Conservation (phyloP, 192 early-diverging fungal species). For the Coemansia sp. region DNA sequence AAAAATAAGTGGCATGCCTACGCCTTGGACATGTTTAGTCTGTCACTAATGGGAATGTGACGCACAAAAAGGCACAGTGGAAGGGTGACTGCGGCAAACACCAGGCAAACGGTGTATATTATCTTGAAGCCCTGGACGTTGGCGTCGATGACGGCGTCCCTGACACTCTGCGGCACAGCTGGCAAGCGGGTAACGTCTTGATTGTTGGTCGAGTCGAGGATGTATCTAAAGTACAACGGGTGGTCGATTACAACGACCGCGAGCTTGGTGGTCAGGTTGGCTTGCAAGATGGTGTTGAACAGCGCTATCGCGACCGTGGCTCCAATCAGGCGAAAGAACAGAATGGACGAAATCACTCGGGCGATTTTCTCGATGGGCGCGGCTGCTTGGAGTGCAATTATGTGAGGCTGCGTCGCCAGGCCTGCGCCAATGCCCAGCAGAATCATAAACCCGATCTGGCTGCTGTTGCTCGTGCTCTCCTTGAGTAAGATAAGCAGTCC, state of each 20-base stretch:
- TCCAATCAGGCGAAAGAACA: conserved; percentile 31
- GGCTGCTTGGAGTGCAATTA: conserved; percentile 18
- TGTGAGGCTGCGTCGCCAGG: conserved; percentile 25
- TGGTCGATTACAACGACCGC: conserved; percentile 17
- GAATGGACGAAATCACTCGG: conserved; percentile 14
- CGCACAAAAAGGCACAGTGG: conserved; percentile 19
- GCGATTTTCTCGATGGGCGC: conserved; percentile 1
- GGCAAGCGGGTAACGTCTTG: conserved; percentile 34
- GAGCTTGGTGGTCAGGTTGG: conserved; percentile 33
- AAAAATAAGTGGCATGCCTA: not conserved
- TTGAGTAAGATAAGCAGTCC: conserved; percentile 19
- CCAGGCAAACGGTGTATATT: conserved; percentile 20
- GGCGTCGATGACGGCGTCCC: conserved; percentile 21
- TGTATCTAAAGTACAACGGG: conserved; percentile 27
- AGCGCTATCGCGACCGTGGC: conserved; percentile 30
- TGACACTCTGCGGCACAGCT: conserved; percentile 36
- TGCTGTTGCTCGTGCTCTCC: conserved; percentile 18
- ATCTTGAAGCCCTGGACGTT: conserved; percentile 28
- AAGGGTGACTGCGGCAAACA: conserved; percentile 27
- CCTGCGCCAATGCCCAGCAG: conserved; percentile 38
- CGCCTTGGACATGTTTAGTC: not conserved
- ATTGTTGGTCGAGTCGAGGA: conserved; percentile 32
- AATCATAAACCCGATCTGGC: conserved; percentile 27
- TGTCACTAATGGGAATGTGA: conserved; percentile 8
- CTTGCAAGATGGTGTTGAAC: conserved; percentile 36